Evolutionary conservation across 176 grass and related monocot genomes (phyloP).

Genomic region (Raddia distichophylla): DNA sequence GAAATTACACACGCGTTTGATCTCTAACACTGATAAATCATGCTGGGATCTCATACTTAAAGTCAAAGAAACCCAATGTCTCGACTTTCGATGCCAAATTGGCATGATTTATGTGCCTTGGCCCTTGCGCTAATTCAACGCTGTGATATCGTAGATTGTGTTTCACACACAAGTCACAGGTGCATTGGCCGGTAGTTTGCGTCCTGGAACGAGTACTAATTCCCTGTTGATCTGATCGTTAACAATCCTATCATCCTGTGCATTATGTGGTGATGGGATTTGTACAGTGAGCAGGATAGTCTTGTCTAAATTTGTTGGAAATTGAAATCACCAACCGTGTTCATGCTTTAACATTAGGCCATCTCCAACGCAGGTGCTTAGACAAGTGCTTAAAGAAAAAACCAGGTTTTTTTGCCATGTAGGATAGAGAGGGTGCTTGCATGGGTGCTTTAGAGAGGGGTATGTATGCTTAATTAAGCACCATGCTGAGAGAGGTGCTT

Average conservation of each 20-base stretch:
- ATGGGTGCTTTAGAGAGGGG: too few species aligned
- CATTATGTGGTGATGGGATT: neutral
- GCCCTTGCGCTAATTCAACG: too few species aligned
- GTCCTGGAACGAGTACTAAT: neutral
- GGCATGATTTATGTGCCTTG: neutral
- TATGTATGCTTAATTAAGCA: too few species aligned
- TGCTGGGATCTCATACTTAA: neutral
- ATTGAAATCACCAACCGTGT: neutral
- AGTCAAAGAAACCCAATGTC: conserved; percentile 25
- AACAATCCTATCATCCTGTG: neutral
- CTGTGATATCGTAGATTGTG: neutral
- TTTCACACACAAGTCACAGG: too few species aligned
- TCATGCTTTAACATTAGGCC: neutral
- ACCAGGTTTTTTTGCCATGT: too few species aligned
- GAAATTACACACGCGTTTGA: conserved; percentile 38
- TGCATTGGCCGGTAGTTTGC: neutral
- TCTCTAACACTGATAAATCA: conserved; percentile 13
- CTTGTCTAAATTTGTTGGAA: neutral
- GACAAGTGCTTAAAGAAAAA: too few species aligned
- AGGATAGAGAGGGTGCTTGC: too few species aligned
- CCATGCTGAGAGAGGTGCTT: too few species aligned
- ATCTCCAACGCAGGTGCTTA: too few species aligned
- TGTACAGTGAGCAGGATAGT: neutral
- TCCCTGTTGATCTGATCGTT: neutral
- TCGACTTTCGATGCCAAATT: conserved; percentile 8